Conservation (phyloP, 768 basidiomycete species). For the Lentinula sp. region DNA sequence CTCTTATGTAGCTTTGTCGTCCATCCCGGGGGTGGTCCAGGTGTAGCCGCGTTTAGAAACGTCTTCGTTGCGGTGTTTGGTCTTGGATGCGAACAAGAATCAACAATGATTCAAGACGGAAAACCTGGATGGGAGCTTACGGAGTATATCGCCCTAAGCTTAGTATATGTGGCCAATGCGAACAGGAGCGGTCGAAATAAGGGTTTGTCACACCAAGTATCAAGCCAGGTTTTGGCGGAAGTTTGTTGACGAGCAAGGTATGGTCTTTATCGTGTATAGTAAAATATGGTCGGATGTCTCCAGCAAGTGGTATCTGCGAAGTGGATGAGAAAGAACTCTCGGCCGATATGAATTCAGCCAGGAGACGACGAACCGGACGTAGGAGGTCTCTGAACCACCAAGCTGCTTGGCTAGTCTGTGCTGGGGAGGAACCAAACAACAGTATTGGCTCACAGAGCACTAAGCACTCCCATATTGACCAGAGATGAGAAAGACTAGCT, state of each 20-base stretch:
- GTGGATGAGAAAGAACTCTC: neutral
- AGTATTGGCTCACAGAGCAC: constrained; percentile 87
- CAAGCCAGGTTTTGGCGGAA: constrained; percentile 72
- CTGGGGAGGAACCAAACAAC: constrained; percentile 73
- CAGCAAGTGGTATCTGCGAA: constrained; percentile 68
- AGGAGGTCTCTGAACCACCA: constrained; percentile 91
- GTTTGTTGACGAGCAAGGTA: constrained; percentile 66
- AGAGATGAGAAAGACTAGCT: constrained; percentile 57
- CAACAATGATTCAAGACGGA: neutral
- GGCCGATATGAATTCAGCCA: neutral
- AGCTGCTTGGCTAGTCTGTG: constrained; percentile 78
- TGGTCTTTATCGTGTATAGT: constrained; percentile 95
- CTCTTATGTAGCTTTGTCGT: constrained; percentile 74
- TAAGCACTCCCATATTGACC: constrained; percentile 93
- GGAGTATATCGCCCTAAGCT: constrained; percentile 50
- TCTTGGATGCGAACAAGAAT: constrained; percentile 3
- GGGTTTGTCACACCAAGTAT: constrained; percentile 87
- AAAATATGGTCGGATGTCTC: constrained; percentile 90
- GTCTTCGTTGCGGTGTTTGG: constrained; percentile 15
- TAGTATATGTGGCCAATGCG: constrained; percentile 82
- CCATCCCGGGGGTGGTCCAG: constrained; percentile 69
- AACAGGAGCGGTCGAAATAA: constrained; percentile 71
- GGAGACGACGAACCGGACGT: constrained; percentile 55
- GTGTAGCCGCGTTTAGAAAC: constrained; percentile 17
- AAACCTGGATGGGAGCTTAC: constrained; percentile 23